Base-by-base conservation (phyloP, 768 basidiomycete genomes). In the Termitomyces sp. region DNA sequence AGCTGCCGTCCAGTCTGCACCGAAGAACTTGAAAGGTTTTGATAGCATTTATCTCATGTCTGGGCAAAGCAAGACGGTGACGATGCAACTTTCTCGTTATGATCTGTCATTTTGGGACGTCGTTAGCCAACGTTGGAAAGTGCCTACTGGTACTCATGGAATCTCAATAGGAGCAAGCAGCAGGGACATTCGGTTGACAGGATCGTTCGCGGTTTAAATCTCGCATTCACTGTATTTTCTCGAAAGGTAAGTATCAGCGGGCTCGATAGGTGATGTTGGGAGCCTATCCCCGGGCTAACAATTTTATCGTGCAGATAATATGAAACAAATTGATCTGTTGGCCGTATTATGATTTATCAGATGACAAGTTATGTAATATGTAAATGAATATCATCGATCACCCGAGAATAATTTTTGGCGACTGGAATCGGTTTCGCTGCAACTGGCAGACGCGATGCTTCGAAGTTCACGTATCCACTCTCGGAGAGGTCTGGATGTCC, bases 91-190 rank as follows among this genome's bases (percentile, higher is more conserved):
- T 22, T 76, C 79, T 5, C 74, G 81, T 22, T 81, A 80, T 57
- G 79, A 82, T 61, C 72, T 85, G 46, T 76, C 81, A 0, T 75
- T 82, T 14, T 88, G 82, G 82, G 76, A 83, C 63, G 80, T 82
- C 22, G 69, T 68, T 13, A 69, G 69, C 16, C 83, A 87, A 67
- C 70, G 76, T n/a, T 88, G 85, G 85, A 67, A 72, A 42, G 71
- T 84, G 8, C 82, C 83, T 1, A 68, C 69, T 5, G 85, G 85
- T 3, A 69, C 66, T 9, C 79, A 79, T 50, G 76, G 74, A 4
- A 71, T 81, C 39, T 70, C 72, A 8, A 72, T 82, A 56, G 85
- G 83, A 8, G 77, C 79, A 20, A 82, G 79, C 61, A 81, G 79
- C 60, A 66, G 82, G 36, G 80, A 82, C 64, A 75, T 78, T 44